Evolutionary conservation across 164 flowering plant species (phyloP), one percentile per base, ranked within the genome.

Genomic region (Liquidambar formosana): DNA sequence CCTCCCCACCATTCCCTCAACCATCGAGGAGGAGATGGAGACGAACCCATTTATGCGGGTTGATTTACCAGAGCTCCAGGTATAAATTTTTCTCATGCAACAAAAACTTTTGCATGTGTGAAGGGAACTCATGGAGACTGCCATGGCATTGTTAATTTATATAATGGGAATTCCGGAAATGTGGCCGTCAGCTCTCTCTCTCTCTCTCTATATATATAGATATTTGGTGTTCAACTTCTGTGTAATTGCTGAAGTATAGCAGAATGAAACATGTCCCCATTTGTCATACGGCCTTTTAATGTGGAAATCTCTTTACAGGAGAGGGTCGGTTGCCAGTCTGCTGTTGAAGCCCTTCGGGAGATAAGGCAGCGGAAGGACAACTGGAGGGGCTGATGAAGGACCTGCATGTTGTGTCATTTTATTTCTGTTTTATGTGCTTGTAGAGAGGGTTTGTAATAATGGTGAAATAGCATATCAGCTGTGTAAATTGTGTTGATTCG

Each of bases 1-100:
- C 68, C 86, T 85, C 27, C 93, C 97, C 18, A 95, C 99, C 46
- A 71, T 93, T 71, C 97, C 99, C 15, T 93, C 97, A 18, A 83
- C 97, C 43, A 89, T 95, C 45, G 86, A 75, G 73, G 94, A 95
- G 57, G 99, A 95, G 76, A 25, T 86, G 79, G 94, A 93, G 74
- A 91, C 88, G 0, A 93, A 95, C 68, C 97, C 97, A 1, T 95
- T 91, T 72, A 87, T 94, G 89, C 87, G 97, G 33, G 94, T 83
- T 63, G 93, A 87, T 76, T 75, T 85, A 19, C 96, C 94, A 2
- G 88, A 93, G 66, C 59, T 91, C 66, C 96, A 88, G 97, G 99
- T 65, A 58, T 48, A 10, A 49, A 15, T 15, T 10, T 5, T 5
- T 15, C 53, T 4, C 5, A 12, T 49, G 6, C 53, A 15, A 5